Evolutionary conservation across 2,329 filamentous ascomycete species (phyloP).

Genomic region (Amesomyces nigricolor): DNA sequence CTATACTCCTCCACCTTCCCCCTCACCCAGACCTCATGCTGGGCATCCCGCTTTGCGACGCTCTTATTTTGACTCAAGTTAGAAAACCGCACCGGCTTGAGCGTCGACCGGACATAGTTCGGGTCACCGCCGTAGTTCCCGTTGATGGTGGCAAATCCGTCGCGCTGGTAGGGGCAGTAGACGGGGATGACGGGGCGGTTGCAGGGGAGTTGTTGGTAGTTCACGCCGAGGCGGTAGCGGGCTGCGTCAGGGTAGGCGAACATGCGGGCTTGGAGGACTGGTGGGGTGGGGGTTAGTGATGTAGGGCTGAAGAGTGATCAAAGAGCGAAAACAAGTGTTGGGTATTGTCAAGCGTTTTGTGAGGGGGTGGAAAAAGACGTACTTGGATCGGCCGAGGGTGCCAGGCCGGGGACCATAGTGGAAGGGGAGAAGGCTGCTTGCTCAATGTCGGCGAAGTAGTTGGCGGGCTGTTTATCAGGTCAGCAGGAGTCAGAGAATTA

Average conservation of each 20-base stretch:
- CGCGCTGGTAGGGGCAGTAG: slow-evolving; percentile 37
- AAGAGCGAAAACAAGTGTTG: too few relatives aligned
- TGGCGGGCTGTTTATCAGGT: slow-evolving; percentile 25
- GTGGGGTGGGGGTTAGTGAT: slow-evolving; percentile 16
- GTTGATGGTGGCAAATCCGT: slow-evolving; percentile 33
- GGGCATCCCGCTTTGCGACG: too few relatives aligned
- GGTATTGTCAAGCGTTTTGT: too few relatives aligned
- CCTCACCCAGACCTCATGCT: too few relatives aligned
- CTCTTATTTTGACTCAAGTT: too few relatives aligned
- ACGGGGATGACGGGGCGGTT: slow-evolving; percentile 38
- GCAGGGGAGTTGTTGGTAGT: slow-evolving; percentile 52
- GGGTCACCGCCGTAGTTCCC: slow-evolving; percentile 43
- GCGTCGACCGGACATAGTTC: slow-evolving; percentile 32
- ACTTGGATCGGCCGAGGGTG: slow-evolving; percentile 41
- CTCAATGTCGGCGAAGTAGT: slow-evolving; percentile 41
- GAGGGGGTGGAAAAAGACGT: too few relatives aligned
- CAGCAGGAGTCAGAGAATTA: too few relatives aligned
- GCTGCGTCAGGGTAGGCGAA: slow-evolving; percentile 52
- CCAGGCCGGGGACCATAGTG: slow-evolving; percentile 49
- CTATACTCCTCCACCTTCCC: too few relatives aligned
- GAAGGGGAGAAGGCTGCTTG: slow-evolving; percentile 54
- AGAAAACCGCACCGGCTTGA: too few relatives aligned
- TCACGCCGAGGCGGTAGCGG: slow-evolving; percentile 52
- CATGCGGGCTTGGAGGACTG: slow-evolving; percentile 48
- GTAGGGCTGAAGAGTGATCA: too few relatives aligned